Conservation (phyloP, 768 basidiomycete genomes). For the Tricholoma sp. region DNA sequence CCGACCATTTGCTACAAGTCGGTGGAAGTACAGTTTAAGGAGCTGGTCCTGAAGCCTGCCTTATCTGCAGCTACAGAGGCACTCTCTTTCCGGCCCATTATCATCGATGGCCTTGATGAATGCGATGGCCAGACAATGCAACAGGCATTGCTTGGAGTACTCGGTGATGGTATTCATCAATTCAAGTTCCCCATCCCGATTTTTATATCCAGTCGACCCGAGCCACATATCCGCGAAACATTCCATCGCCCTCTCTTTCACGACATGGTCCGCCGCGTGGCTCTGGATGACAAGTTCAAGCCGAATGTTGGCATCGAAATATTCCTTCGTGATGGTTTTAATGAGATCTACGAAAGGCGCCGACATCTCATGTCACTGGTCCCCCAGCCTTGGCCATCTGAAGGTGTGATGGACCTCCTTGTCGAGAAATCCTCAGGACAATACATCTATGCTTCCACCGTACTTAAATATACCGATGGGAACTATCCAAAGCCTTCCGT, state of each 20-base stretch:
- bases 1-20: neutral
- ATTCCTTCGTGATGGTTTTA: constrained; percentile 1
- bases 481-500: neutral
- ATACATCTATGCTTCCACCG: constrained; percentile 8
- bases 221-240: neutral
- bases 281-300: neutral
- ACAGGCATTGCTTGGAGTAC: neutral
- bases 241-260: neutral
- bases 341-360: neutral
- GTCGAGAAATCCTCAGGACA: constrained; percentile 5
- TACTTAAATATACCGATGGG: neutral
- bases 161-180: neutral
- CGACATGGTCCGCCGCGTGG: neutral
- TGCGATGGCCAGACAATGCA: neutral
- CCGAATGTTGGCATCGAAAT: neutral
- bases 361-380: neutral
- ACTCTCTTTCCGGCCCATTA: neutral
- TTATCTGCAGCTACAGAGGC: neutral
- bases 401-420: neutral
- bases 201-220: neutral
- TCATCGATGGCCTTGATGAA: neutral
- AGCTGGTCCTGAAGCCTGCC: constrained; percentile 1
- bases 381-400: constrained; percentile 3
- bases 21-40: neutral
- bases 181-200: neutral